Evolutionary conservation across 1,284 basidiomycete species (phyloP), one percentile per base, ranked within the genome.

Genomic region (Caloboletus firmus): DNA sequence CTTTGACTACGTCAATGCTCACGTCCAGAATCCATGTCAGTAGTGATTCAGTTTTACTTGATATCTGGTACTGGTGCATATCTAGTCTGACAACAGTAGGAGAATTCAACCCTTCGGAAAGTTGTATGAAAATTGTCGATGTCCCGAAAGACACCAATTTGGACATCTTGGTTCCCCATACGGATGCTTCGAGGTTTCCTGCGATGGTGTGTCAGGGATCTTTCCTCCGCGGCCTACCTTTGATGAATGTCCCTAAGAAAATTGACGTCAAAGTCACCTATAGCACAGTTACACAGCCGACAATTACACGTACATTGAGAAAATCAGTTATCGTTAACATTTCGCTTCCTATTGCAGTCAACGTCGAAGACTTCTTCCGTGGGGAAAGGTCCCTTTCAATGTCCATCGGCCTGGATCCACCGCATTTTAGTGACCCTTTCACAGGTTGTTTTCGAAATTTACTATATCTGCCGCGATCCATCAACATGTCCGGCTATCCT

Each of bases 331-430:
- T 76, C 5, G 76, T 93, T 17, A 73, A 78, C 10, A 82, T 85
- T 3, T 77, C 83, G 0, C 74, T 93, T n/a, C 91, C 91, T 3
- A 76, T 94, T 44, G 79, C 85, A 12, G 87, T 93, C 48, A 93
- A 91, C 56, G 91, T 94, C 2, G 86, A 93, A 67, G 91, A 94
- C 67, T 91, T 89, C 69, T 93, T 93, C 73, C 83, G 91, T 17
- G 85, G 84, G 28, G 76, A 80, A 57, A 80, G 77, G 87, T 86
- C 68, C 15, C 28, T 22, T 49, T 41, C 45, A 31, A 11, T 11
- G 34, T 40, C 13, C 31, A 37, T 37, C n/a, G n/a, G 43, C 24
- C 40, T 18, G 34, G 51, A 39, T 34, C 7, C 12, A 26, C 28
- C 45, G 42, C 42, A 52, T 49, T 45, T 35, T 36, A 45, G 50